Conservation (phyloP, 805 yeast genomes). For the Priceomyces haplophilus region DNA sequence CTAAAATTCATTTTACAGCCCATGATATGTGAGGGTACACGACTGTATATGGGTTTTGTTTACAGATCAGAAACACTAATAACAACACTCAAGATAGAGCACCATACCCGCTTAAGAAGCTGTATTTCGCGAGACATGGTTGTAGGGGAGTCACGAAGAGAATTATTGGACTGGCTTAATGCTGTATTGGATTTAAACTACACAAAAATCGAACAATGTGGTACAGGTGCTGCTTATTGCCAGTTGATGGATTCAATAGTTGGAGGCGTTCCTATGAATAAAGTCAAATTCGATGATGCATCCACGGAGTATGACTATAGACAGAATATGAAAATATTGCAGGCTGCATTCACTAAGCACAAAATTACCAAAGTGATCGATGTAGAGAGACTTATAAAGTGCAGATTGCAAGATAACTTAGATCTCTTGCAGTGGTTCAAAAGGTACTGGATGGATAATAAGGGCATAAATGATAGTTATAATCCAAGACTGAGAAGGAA, state of each 20-base stretch:
- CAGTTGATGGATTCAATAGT: conserved; percentile 84
- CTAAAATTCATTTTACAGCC: too few relatives aligned
- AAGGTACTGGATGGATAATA: conserved; percentile 74
- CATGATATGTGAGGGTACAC: background rate
- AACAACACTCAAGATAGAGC: background rate
- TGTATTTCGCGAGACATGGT: conserved; percentile 7
- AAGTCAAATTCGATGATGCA: conserved; percentile 66
- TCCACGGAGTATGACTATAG: conserved; percentile 71
- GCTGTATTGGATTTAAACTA: conserved; percentile 60
- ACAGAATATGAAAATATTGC: conserved; percentile 81
- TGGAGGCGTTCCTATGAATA: conserved; percentile 76
- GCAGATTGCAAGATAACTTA: conserved; percentile 89
- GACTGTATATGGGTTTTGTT: conserved; percentile 4
- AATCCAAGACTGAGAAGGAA: conserved; percentile 51
- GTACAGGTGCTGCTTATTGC: conserved; percentile 93
- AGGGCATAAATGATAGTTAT: conserved; percentile 58
- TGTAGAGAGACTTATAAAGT: conserved; percentile 77
- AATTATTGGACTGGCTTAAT: conserved; percentile 83
- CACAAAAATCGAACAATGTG: conserved; percentile 86
- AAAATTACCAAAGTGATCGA: conserved; percentile 71
- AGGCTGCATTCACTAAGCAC: conserved; percentile 71
- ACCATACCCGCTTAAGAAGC: background rate
- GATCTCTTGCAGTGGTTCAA: conserved; percentile 94
- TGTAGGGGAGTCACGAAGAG: conserved; percentile 76
- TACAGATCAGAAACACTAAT: conserved; percentile 5